Conservation (phyloP, 805 yeast species). For the Lachancea nothofagi region DNA sequence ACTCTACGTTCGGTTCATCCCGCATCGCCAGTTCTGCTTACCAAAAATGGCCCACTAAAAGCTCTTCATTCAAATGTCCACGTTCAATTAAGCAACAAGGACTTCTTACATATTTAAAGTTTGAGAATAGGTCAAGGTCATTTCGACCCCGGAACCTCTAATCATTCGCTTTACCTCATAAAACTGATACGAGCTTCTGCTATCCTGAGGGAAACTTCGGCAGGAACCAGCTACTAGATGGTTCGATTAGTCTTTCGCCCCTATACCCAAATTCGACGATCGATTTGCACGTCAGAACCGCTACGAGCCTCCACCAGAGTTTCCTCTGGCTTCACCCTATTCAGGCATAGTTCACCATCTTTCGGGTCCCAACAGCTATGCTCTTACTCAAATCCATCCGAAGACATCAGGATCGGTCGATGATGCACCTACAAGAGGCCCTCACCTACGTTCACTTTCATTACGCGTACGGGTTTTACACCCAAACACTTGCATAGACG, state of each 20-base stretch:
- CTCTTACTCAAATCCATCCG: conserved; percentile 41
- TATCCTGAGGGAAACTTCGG: conserved; percentile 41
- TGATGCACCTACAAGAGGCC: conserved; percentile 34
- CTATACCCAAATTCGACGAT: conserved; percentile 42
- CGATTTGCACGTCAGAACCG: conserved; percentile 43
- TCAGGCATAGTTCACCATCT: conserved; percentile 43
- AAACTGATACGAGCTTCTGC: conserved; percentile 40
- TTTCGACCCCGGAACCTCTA: conserved; percentile 39
- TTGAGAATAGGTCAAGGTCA: conserved; percentile 39
- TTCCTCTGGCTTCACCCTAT: conserved; percentile 43
- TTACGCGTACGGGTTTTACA: conserved; percentile 39
- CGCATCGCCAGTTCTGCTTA: conserved; percentile 45
- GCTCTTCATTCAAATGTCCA: conserved; percentile 40
- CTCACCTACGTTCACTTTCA: conserved; percentile 38
- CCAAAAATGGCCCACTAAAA: conserved; percentile 44
- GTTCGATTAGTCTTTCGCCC: conserved; percentile 42
- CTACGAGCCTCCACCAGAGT: conserved; percentile 43
- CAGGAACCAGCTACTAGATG: conserved; percentile 42
- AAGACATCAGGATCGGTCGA: conserved; percentile 37
- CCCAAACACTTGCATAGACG: conserved; percentile 40
- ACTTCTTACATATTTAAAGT: conserved; percentile 40
- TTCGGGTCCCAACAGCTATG: conserved; percentile 43
- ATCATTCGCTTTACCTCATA: conserved; percentile 40
- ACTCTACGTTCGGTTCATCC: conserved; percentile 40
- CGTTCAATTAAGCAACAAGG: conserved; percentile 39